Conservation (phyloP, 108 stramenopile genomes). For the Skeletonema marinoi region DNA sequence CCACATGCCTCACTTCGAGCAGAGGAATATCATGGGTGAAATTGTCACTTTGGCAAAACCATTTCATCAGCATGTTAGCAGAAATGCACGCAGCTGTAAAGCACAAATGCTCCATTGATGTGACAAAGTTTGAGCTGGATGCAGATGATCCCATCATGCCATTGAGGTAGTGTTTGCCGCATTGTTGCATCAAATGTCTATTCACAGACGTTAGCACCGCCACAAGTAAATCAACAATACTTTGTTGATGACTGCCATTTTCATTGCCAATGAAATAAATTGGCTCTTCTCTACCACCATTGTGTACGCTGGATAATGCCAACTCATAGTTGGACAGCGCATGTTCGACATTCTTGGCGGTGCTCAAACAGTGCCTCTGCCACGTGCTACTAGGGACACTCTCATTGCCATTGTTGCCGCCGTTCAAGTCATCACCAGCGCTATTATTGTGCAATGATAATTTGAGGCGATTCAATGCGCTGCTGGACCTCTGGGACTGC, state of each 20-base stretch:
- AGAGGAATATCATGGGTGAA: not conserved
- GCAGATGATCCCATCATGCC: not conserved
- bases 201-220: slow-evolving; percentile 34
- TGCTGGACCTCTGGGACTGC: not conserved
- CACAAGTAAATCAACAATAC: slow-evolving; percentile 35
- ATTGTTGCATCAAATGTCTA: slow-evolving; percentile 9
- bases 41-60: slow-evolving; percentile 1
- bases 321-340: slow-evolving; percentile 22
- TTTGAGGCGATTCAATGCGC: slow-evolving; percentile 10
- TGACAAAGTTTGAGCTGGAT: not conserved
- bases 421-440: not conserved
- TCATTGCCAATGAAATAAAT: not conserved
- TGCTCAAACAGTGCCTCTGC: slow-evolving; percentile 13
- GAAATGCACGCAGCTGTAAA: slow-evolving; percentile 39
- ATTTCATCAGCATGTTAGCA: slow-evolving; percentile 19
- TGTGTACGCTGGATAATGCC: slow-evolving; percentile 12
- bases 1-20: slow-evolving; percentile 6
- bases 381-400: not conserved
- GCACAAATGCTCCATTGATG: slow-evolving; percentile 38
- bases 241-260: not conserved
- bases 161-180: not conserved
- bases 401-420: not conserved
- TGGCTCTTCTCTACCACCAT: not conserved
- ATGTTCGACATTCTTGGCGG: slow-evolving; percentile 21
- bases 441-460: not conserved